Evolutionary conservation across 768 basidiomycete genomes (phyloP), one percentile per base, ranked within the genome.

Genomic region (Saitozyma sp.): DNA sequence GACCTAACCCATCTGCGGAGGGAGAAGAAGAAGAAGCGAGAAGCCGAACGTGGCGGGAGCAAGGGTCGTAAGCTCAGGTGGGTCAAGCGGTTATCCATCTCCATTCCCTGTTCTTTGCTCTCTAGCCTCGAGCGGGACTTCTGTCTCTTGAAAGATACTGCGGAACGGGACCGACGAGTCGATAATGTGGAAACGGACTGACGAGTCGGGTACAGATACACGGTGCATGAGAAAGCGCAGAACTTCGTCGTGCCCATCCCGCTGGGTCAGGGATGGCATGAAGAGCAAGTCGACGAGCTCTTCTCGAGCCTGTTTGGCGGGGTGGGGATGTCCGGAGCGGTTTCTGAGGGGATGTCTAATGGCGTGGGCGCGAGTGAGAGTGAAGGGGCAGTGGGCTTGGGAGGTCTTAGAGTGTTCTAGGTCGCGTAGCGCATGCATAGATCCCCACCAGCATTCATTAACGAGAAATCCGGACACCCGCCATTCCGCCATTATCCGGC

Each of bases 221-320:
- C 95, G 66, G 87, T 91, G 1, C 96, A 98, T 74, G 93, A 98
- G 71, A 98, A 96, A 81, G 82, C 96, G 54, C 91, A 93, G 78
- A 92, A 93, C 79, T 98, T 97, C 77, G 95, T 95, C 89, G 91
- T 93, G 1, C 95, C 95, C 7, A 87, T 93, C 39, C 73, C 77
- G 19, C 70, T 81, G 0, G 77, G 80, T 41, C 86, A 86, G 38
- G 84, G 82, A 59, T 99, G 96, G 96, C 92, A 95, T 66, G 92
- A 97, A 63, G 92, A 92, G 73, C 96, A 98, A 81, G 85, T 93
- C 58, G 94, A 99, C 74, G 95, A 98, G 77, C 80, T 98, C 58
- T 98, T 99, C 79, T 84, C 87, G 29, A 91, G 90, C 38, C 79
- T 99, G 50, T 83, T 98, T 39, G 93, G 94, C 16, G 76, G 78